Evolutionary conservation across 805 yeast genomes (phyloP), one percentile per base, ranked within the genome.

Genomic region (Lipomyces oligophaga): DNA sequence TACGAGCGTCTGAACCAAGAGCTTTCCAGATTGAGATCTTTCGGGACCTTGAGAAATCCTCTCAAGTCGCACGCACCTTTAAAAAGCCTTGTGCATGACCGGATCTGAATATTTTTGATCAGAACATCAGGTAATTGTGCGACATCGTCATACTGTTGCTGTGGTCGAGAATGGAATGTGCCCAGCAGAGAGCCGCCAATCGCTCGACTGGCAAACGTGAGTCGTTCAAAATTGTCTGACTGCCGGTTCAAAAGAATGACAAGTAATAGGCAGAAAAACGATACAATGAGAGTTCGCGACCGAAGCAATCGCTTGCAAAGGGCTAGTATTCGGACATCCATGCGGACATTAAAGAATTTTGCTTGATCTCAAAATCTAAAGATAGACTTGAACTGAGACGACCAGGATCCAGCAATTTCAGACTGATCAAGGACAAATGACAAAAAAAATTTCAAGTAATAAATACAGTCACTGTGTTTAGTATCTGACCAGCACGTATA

Each of bases 1-100:
- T 58, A 77, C 32, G 70, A 68, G 39, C 64, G 63, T 38, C 61
- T 58, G 28, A 68, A 53, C 79, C 79, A 76, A 3, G 73, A 65
- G 19, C 60, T 54, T 3, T 72, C 72, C 45, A 78, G 65, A 15
- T 59, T 57, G 31, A 79, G 64, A 57, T 78, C 81, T 54, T 77
- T 77, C 19, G 70, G 69, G 21, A 75, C 51, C 40, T 65, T 63
- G 30, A 52, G 43, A 79, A 80, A 77, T 5, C 67, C 65, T 4
- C 67, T 71, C 13, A 27, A 13, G 4, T 25, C n/a, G 22, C 48
- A 46, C 16, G 25, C 11, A 30, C 44, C 22, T 57, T 25, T 52
- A 19, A 19, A 57, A 34, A 3, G 33, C 19, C 26, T 54, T 43
- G 39, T 47, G 38, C 54, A 49, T 18, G 25, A 31, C 24, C 30